Base-by-base conservation (phyloP, 2,329 filamentous ascomycete genomes). In the Pyrenochaeta sp. region DNA sequence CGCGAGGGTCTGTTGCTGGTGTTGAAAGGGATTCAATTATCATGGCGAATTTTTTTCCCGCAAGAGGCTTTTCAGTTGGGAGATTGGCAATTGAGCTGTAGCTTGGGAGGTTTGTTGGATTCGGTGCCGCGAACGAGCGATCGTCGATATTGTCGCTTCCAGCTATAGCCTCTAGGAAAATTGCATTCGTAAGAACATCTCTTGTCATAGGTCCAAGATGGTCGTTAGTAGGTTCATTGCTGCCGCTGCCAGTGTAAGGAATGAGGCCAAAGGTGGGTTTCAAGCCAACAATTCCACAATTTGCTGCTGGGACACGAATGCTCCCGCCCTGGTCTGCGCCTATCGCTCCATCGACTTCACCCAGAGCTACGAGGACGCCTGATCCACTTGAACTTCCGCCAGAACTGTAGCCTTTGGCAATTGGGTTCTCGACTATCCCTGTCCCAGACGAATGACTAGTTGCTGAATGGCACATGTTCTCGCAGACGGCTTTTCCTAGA, bases 211-310 rank as follows among this genome's bases (percentile, higher is more conserved):
- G 76, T 0, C 75, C 75, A 8, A 64, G 24, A 51, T 82, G 78
- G 47, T 83, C 81, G 28, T 80, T 75, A 2, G 78, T 72, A 0
- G 78, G 71, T 44, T 81, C 77, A 0, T 77, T 75, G 26, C 72
- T 76, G 2, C 72, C 71, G 31, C 78, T 72, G 0, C 77, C 79
- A 0, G 76, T 82, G 38, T 74, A 82, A 0, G 80, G 80, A 0
- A 82, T 68, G 1, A 81, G 65, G 0, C 80, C 79, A 49, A 78
- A 73, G 0, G 80, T 82, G 0, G 79, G 77, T 42, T 81, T 81
- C 9, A 81, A 58, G 0, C 79, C 79, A 9, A 80, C 75, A 40
- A 62, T 55, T 2, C 64, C 65, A 34, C 62, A 66, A 20, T 65
- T 63, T 18, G 58, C 68, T 3, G 76, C 67, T 1, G 77, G 76